phyloP scores from a whole-genome alignment of 139 green algal species.

The Chlamydomonas sphaeroides region DNA sequence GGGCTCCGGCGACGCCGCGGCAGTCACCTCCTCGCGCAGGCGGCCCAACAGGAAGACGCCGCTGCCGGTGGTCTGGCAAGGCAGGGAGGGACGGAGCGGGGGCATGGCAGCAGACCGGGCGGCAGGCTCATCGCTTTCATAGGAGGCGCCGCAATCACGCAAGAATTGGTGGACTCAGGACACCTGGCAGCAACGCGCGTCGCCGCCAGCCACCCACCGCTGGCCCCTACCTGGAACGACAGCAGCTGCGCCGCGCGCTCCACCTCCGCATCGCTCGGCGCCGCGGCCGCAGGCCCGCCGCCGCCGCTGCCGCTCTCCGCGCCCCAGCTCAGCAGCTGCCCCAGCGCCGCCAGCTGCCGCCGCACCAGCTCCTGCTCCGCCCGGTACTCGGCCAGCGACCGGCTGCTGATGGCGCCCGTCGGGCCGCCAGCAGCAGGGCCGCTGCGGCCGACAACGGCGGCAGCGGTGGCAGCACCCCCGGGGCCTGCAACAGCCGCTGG shows the following conservation, averaged over 20 bases:
- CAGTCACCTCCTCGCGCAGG: slow-evolving; percentile 40
- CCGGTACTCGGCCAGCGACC: not conserved
- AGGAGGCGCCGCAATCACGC: too few species aligned
- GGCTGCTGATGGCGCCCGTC: not conserved
- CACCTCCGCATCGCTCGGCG: not conserved
- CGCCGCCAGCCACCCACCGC: too few species aligned
- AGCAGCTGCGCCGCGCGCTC: slow-evolving; percentile 17
- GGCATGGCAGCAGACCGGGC: too few species aligned
- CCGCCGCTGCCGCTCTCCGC: not conserved
- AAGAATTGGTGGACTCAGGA: too few species aligned
- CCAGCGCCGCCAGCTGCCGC: slow-evolving; percentile 1
- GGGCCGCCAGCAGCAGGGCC: not conserved
- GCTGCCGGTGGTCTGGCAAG: not conserved
- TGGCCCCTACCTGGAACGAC: slow-evolving; percentile 25
- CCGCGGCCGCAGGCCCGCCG: too few species aligned
- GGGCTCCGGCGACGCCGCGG: too few species aligned
- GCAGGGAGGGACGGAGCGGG: too few species aligned
- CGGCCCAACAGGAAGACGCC: slow-evolving; percentile 46
- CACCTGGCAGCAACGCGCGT: too few species aligned
- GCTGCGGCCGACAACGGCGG: too few species aligned
- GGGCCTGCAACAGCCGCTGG: too few species aligned
- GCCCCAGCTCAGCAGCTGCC: slow-evolving; percentile 27
- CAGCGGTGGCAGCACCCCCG: too few species aligned
- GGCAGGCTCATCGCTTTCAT: too few species aligned
- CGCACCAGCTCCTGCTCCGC: slow-evolving; percentile 26